A percentile compares a stretch with the other conserved stretches of the same genome.
These are phyloP conservation scores for Pachyrhizus erosus DNA, from an alignment of 306 rosid species.

Conservation along the genomic window DNA sequence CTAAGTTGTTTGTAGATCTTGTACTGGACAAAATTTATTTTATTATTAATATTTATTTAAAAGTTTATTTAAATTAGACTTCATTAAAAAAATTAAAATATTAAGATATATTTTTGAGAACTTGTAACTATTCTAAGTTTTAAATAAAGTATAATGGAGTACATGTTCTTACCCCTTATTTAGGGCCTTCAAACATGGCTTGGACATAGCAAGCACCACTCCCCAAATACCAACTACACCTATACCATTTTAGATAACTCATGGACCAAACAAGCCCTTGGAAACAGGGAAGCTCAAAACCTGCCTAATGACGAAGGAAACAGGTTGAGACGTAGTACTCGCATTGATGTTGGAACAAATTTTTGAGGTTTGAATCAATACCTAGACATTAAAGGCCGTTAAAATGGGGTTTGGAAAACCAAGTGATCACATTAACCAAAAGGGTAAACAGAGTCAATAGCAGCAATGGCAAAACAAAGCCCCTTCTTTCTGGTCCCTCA, in stretches of 20 bases:
- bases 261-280: neutral
- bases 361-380: slow-evolving; percentile 1
- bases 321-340: neutral
- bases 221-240: neutral
- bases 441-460: neutral
- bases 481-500: neutral
- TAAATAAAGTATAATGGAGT: neutral
- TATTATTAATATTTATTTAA: neutral
- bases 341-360: slow-evolving; percentile 37
- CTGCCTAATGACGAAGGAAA: slow-evolving; percentile 10
- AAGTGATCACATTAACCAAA: slow-evolving; percentile 45
- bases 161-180: neutral
- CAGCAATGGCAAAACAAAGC: slow-evolving; percentile 30
- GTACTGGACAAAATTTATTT: no score
- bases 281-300: neutral
- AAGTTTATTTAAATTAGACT: neutral
- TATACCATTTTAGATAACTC: neutral
- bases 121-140: neutral
- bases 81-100: neutral
- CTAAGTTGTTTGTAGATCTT: no score
- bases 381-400: neutral
- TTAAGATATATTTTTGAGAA: neutral
- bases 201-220: neutral
- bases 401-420: slow-evolving; percentile 36
- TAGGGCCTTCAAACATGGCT: slow-evolving; percentile 7